Base-by-base conservation (phyloP, 495 filamentous ascomycete genomes). In the Penicillium dipodomyicola region DNA sequence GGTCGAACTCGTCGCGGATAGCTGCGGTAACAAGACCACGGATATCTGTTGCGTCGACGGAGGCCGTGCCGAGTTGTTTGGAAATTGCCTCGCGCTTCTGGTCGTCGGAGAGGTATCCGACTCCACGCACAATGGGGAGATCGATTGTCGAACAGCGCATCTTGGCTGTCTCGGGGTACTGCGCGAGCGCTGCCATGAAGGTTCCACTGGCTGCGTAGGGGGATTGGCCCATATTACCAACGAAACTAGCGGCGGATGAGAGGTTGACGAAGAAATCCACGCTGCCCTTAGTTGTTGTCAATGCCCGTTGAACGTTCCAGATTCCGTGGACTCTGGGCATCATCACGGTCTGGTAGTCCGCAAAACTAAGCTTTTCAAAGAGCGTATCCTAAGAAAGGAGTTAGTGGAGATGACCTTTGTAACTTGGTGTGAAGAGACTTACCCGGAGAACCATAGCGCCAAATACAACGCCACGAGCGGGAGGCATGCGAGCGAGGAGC, bases 221-320 rank as follows among this genome's bases (percentile, higher is more conserved):
- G 15, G 72, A 70, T 55, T 82, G 79, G 1, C 67, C 72, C 19
- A 64, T 50, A n/a, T 72, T 67, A 17, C 77, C 80, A 8, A 79
- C 62, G 10, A 78, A 63, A 19, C 76, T 73, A 27, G 67, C 65
- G 1, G 72, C 64, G 5, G 76, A 79, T 2, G 75, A 78, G 5
- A 78, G 67, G 20, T 77, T 72, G 45, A 79, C 56, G 60, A 84
- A 83, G 72, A 84, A 85, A 50, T 82, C 80, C 4, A 81, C 61
- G 3, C 59, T 56, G 1, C 44, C 46, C 9, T 66, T 58, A 15
- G 52, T 58, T 9, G 10, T 49, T 33, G 23, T 59, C 11, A 87
- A 71, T 4, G 72, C 64, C 32, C 77, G 67, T 64, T 88, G 84
- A 47, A 88, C 69, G 64, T 87, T 82, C 72, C 68, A 75, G 4